Evolutionary conservation across 2,329 filamentous ascomycete species (phyloP), one percentile per base, ranked within the genome.

Genomic region (Stachybotrys elegans): DNA sequence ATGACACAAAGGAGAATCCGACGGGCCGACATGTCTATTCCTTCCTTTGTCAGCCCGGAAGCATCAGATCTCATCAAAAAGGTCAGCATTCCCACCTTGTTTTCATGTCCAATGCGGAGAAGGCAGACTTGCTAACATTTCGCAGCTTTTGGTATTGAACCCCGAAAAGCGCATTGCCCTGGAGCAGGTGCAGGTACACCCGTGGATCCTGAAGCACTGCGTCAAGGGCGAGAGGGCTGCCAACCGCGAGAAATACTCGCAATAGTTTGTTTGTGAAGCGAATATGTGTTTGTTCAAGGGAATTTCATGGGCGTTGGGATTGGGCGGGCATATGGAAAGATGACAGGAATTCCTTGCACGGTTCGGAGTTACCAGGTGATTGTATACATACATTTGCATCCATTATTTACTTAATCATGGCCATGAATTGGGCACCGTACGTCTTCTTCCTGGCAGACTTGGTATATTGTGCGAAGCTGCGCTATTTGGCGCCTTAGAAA

Each of bases 121-220:
- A 14, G 22, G 40, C 20, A 42, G 20, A 17, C 17, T 22, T 16
- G 43, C 58, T 65, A 45, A 63, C 51, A 45, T 37, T n/a, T 38
- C n/a, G 39, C 65, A 87, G 88, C 73, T 95, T 31, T 79, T 98
- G 35, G 89, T 96, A 17, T 77, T 97, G 44, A 90, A 97, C 60
- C 93, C 93, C 0, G 89, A 95, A 59, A 95, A 95, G 75, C 78
- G 93, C 52, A 87, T 98, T 55, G 80, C 90, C 4, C 79, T 98
- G 11, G 90, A 95, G 14, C 84, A 95, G 47, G 86, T 97, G 29
- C 84, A 92, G 65, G 76, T 77, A 42, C 93, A 97, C 64, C 92
- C 93, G 16, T 98, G 93, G 93, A 95, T 98, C 57, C 65, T 96
- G 54, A 97, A 96, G 74, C 88, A 97, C 66, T 97, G 92, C 64